These are phyloP conservation scores for Aspergillus affinis DNA, from an alignment of 495 filamentous ascomycete genomes.

Conservation along the genomic window DNA sequence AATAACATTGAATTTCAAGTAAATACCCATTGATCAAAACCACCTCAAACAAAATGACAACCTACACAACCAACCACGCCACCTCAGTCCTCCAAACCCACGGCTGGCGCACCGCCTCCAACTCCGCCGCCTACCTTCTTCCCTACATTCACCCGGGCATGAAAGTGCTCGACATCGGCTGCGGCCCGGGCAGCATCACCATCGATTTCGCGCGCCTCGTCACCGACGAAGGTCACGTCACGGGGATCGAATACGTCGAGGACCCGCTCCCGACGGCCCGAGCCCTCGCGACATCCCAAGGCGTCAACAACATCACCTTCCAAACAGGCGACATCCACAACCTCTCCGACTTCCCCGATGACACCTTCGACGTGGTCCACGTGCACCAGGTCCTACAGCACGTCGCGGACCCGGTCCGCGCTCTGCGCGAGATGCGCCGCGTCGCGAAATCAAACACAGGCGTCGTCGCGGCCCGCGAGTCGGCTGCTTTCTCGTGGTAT, in stretches of 20 bases:
- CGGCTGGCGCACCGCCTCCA: conserved; percentile 49
- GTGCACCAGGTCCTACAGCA: conserved; percentile 59
- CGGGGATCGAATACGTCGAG: conserved; percentile 42
- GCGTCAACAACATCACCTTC: conserved; percentile 49
- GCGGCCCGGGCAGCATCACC: conserved; percentile 43
- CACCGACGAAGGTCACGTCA: conserved; percentile 44
- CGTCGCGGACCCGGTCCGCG: conserved; percentile 43
- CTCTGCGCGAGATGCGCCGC: conserved; percentile 50
- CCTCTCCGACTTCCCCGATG: conserved; percentile 43
- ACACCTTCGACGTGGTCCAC: conserved; percentile 60
- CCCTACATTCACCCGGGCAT: conserved; percentile 41
- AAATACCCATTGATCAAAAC: neutral
- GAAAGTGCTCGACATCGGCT: conserved; percentile 28
- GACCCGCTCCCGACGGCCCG: conserved; percentile 44
- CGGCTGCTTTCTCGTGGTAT: conserved; percentile 45
- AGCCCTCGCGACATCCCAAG: conserved; percentile 33
- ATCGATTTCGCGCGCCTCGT: conserved; percentile 49
- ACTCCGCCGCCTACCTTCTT: conserved; percentile 52
- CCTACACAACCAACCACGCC: conserved; percentile 54
- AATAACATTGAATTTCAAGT: neutral
- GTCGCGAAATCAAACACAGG: conserved; percentile 51
- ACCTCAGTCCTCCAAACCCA: conserved; percentile 50
- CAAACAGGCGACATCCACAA: conserved; percentile 46
- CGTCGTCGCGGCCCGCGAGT: conserved; percentile 52
- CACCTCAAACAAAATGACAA: conserved; percentile 17